A percentile compares a stretch with the other conserved stretches of the same genome.
These are phyloP conservation scores for Clonostachys rhizophaga DNA, from an alignment of 2,329 filamentous ascomycete genomes.

Conservation along the genomic window DNA sequence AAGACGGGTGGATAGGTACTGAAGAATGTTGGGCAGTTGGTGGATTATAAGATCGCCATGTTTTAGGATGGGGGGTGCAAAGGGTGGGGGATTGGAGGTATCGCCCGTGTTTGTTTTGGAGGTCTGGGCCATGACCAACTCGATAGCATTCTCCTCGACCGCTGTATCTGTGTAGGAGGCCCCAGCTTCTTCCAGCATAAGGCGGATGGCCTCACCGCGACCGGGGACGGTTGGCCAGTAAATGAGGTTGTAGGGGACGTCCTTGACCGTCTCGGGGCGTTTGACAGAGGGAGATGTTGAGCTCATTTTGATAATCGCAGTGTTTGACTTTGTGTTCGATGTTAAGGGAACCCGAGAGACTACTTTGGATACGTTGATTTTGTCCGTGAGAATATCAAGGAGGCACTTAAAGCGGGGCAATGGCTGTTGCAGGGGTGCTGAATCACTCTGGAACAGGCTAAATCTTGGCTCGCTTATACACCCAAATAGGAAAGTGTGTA, in stretches of 20 bases:
- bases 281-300: too few relatives aligned
- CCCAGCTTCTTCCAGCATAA: conserved; percentile 67
- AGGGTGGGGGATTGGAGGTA: conserved; percentile 53
- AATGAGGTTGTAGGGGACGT: conserved; percentile 55
- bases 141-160: conserved; percentile 38
- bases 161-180: conserved; percentile 57
- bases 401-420: too few relatives aligned
- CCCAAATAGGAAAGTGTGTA: too few relatives aligned
- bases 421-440: too few relatives aligned
- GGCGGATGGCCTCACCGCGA: conserved; percentile 69
- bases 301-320: too few relatives aligned
- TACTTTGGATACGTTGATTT: too few relatives aligned
- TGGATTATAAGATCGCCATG: conserved; percentile 57
- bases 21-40: conserved; percentile 70
- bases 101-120: conserved; percentile 35
- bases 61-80: conserved; percentile 64
- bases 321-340: too few relatives aligned
- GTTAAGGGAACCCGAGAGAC: too few relatives aligned
- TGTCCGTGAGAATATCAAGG: too few relatives aligned
- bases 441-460: too few relatives aligned
- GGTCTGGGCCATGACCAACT: conserved; percentile 42
- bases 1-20: conserved; percentile 61
- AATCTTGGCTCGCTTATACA: too few relatives aligned
- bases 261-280: conserved; percentile 12
- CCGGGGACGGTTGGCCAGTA: conserved; percentile 72